Percentiles rank a stretch among this genome's conserved stretches.
phyloP scores from a whole-genome alignment of 1,284 basidiomycete genomes.

The Cryptococcus depauperatus region DNA sequence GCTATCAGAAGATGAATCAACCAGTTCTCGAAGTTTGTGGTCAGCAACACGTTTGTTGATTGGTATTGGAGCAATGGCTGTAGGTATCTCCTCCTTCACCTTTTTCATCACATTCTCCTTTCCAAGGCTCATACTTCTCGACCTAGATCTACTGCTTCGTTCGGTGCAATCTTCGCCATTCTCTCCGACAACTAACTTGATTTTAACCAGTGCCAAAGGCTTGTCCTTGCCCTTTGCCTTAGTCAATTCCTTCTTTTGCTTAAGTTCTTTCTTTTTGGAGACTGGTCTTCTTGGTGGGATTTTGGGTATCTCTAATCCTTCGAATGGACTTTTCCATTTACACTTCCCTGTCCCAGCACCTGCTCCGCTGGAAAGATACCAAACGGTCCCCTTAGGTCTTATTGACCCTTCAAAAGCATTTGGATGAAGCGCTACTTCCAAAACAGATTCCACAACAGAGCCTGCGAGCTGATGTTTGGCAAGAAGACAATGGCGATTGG shows the following conservation, averaged over 20 bases:
- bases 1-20: constrained; percentile 35
- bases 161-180: constrained; percentile 3
- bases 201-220: constrained; percentile 19
- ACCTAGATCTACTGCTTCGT: constrained; percentile 9
- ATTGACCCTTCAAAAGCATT: constrained; percentile 24
- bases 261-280: constrained; percentile 15
- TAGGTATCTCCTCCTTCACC: background rate
- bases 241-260: constrained; percentile 6
- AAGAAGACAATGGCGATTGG: constrained; percentile 29
- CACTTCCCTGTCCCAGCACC: constrained; percentile 27
- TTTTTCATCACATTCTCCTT: background rate
- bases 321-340: constrained; percentile 39
- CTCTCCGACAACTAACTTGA: constrained; percentile 16
- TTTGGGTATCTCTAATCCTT: constrained; percentile 36
- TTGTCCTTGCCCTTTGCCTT: constrained; percentile 18
- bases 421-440: constrained; percentile 40
- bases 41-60: constrained; percentile 1
- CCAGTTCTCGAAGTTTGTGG: constrained; percentile 8
- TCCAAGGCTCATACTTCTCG: constrained; percentile 11
- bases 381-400: constrained; percentile 41
- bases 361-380: constrained; percentile 28
- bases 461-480: constrained; percentile 40
- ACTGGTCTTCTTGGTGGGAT: constrained; percentile 28
- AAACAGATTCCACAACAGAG: constrained; percentile 33
- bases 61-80: background rate